Base-by-base conservation (phyloP, 2,329 filamentous ascomycete genomes). In the Aureobasidium sp. region DNA sequence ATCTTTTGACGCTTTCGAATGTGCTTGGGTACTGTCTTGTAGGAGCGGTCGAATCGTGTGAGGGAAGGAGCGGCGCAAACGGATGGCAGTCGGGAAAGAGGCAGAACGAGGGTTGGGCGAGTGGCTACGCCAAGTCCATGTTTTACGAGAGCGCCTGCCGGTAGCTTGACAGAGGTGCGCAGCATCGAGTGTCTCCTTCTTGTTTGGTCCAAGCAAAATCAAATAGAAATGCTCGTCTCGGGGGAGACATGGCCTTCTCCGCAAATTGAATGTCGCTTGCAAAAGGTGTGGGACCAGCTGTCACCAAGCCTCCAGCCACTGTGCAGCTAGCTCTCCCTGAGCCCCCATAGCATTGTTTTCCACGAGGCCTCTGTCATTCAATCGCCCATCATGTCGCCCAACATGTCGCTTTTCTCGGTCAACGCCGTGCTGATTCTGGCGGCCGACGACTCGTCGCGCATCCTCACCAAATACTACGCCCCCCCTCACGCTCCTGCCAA, bases 381-480 rank as follows among this genome's bases (percentile, higher is more conserved):
- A 24, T 30, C 39, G 37, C 62, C 62, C 59, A 64, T 35, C 53
- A 78, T 78, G 75, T 69, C 75, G 53, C 72, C 73, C 56, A 76
- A 76, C 49, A 73, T 79, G 62, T 76, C 75, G 44, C 73, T 79
- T 58, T 78, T 78, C 71, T 74, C 72, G 58, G 70, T 79, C 60
- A 74, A 75, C 60, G 74, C 74, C 25, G 74, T 77, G 60, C 70
- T 76, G 52, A 64, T 76, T 58, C 68, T 76, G 57, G 68, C 85
- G 65, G 84, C 85, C 57, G 89, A 95, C 72, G 91, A 97, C 70
- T 88, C 88, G 67, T 86, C 86, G 57, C 83, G 91, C 70, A 88
- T 97, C 74, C 89, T 95, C 70, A 83, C 90, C 66, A 96, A 96
- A 77, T 95, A 95, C 80, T 95, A 91, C 78, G 78, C 76, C 57